Conservation (phyloP, 768 basidiomycete genomes). For the Tricholoma hemisulphureum region DNA sequence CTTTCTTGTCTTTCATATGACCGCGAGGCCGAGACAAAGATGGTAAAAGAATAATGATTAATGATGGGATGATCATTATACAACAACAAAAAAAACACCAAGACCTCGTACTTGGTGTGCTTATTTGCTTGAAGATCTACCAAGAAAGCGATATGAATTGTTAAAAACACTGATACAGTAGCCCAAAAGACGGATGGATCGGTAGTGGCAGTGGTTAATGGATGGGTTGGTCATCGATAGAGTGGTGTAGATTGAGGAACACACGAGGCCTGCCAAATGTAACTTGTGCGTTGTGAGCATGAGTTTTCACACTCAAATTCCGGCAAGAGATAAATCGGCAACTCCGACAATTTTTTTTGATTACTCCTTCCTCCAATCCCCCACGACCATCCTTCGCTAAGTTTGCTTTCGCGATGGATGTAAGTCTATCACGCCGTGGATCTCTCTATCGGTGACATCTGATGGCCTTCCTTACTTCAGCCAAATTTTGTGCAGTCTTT, state of each 20-base stretch:
- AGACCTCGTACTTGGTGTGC: too few species aligned
- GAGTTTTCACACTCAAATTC: not conserved
- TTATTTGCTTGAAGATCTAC: too few species aligned
- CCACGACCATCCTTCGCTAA: constrained; percentile 21
- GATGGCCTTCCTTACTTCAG: constrained; percentile 38
- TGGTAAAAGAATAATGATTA: not conserved
- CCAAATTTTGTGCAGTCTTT: constrained; percentile 75
- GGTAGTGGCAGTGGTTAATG: too few species aligned
- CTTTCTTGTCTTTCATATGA: too few species aligned
- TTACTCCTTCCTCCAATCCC: constrained; percentile 14
- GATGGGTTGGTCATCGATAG: not conserved
- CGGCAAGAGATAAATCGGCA: constrained; percentile 38
- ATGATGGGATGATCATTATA: too few species aligned
- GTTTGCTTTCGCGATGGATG: constrained; percentile 43
- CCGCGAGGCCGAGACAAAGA: not conserved
- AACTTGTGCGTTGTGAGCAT: not conserved
- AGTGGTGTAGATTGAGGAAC: not conserved
- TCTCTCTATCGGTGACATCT: constrained; percentile 10
- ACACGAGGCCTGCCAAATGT: not conserved
- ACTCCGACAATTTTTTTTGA: constrained; percentile 61
- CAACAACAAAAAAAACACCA: too few species aligned
- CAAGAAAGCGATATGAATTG: too few species aligned
- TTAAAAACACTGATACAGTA: too few species aligned
- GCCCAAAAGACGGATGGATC: too few species aligned
- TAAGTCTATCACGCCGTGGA: constrained; percentile 27